These are phyloP conservation scores for Coprinopsis marcescibilis DNA, from an alignment of 768 basidiomycete species.

Conservation along the genomic window DNA sequence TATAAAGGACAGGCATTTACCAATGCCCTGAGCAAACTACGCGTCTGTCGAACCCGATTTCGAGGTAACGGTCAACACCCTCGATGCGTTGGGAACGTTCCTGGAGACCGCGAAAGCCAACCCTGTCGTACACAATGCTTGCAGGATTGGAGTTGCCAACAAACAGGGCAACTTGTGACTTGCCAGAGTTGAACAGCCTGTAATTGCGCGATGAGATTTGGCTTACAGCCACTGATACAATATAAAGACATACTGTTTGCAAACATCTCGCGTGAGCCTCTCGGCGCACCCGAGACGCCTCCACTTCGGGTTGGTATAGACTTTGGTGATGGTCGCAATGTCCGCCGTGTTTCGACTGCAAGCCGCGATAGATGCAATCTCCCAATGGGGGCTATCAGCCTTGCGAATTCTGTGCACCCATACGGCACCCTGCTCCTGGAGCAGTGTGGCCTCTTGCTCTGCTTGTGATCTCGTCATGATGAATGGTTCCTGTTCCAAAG, in stretches of 20 bases:
- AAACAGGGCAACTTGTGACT: slow-evolving; percentile 55
- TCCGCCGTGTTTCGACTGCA: slow-evolving; percentile 53
- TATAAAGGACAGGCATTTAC: slow-evolving; percentile 29
- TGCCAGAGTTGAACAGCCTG: slow-evolving; percentile 21
- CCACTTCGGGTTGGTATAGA: slow-evolving; percentile 53
- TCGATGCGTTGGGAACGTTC: slow-evolving; percentile 25
- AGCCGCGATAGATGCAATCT: slow-evolving; percentile 63
- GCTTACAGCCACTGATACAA: not conserved
- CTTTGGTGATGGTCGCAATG: slow-evolving; percentile 66
- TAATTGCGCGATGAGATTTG: slow-evolving; percentile 24
- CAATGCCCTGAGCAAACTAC: slow-evolving; percentile 58
- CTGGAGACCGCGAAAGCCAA: slow-evolving; percentile 60
- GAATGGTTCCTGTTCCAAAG: slow-evolving; percentile 48
- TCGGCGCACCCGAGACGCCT: slow-evolving; percentile 53
- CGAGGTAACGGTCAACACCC: slow-evolving; percentile 49
- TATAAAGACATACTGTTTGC: slow-evolving; percentile 38
- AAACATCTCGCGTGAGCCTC: slow-evolving; percentile 54
- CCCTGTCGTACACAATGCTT: slow-evolving; percentile 50
- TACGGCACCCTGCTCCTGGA: slow-evolving; percentile 42
- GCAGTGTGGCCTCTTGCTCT: slow-evolving; percentile 39
- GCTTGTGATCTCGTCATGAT: slow-evolving; percentile 37
- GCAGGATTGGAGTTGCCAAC: slow-evolving; percentile 55
- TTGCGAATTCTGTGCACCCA: slow-evolving; percentile 56
- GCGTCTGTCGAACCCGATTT: slow-evolving; percentile 53
- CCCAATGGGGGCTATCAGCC: slow-evolving; percentile 15